Evolutionary conservation across 2,329 filamentous ascomycete species (phyloP).

Genomic region (Botrytis fabae): DNA sequence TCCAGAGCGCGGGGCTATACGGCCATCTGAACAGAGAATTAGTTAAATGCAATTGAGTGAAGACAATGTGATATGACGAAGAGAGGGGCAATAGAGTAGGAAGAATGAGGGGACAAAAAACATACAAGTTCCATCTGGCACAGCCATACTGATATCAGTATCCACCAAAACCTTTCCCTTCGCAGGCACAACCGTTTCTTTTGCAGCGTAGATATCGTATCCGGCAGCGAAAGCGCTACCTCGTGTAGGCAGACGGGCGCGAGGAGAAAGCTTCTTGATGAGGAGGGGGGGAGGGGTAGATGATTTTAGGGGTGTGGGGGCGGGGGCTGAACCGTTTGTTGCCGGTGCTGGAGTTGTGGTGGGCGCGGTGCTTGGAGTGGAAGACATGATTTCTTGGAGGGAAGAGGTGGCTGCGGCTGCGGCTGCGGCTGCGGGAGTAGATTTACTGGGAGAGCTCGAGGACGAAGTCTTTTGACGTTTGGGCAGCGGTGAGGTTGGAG

Average conservation of each 20-base stretch:
- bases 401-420: not conserved
- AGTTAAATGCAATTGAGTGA: not conserved
- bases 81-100: not conserved
- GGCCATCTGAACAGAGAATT: conserved; percentile 65
- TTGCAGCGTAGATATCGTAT: conserved; percentile 86
- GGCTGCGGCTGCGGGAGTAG: not conserved
- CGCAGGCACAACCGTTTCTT: conserved; percentile 72
- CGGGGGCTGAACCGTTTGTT: conserved; percentile 12
- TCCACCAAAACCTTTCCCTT: conserved; percentile 84
- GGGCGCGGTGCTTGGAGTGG: conserved; percentile 13
- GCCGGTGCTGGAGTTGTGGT: not conserved
- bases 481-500: conserved; percentile 21
- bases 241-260: conserved; percentile 80
- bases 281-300: conserved; percentile 36
- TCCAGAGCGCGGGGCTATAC: conserved; percentile 86
- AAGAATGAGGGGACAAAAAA: conserved; percentile 26
- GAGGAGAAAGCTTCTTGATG: conserved; percentile 82
- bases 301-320: conserved; percentile 28
- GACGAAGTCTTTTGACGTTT: conserved; percentile 24
- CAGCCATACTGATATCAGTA: conserved; percentile 87
- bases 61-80: not conserved
- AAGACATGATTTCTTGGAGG: conserved; percentile 24
- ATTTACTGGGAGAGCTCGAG: not conserved
- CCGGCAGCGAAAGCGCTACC: conserved; percentile 89
- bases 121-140: conserved; percentile 87